Evolutionary conservation across 345 rosid genomes (phyloP), one percentile per base, ranked within the genome.

Genomic region (Ceriops zippeliana): DNA sequence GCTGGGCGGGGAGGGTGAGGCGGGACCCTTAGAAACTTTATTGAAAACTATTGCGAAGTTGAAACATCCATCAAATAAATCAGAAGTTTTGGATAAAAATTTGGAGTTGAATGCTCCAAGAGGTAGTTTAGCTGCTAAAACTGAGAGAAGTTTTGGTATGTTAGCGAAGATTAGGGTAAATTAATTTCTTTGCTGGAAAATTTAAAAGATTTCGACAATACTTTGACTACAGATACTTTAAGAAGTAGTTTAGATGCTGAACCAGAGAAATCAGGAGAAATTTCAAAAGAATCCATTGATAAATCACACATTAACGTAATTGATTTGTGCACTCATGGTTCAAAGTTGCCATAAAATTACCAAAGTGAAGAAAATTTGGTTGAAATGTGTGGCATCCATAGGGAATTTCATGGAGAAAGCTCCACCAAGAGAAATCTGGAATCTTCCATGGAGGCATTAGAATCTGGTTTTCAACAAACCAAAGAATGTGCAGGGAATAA

Each of bases 21-120:
- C 9, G 1, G 64, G 46, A 34, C 66, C 17, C 24, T 24, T 58
- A 10, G 61, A 68, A 24, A 71, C 47, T 30, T 9, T 79, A 52
- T 70, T 31, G 52, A 75, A 85, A 46, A 37, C 81, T 24, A 5
- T 32, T 46, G 75, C 70, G 52, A 79, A 64, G 58, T 67, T 69
- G 72, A 76, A 65, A 62, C 67, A 28, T 4, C 17, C 17, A 27
- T 52, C 26, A 15, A 27, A 7, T n/a, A 11, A 54, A 22, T 54
- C 58, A 17, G 27, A 67, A 54, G 17, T 21, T 13, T 31, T 54
- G 58, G 27, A 22, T 30, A 54, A 30, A 35, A 61, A 19, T 21
- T 35, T 21, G 47, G 26, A 34, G n/a, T 42, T 62, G 66, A 53
- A 27, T 34, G 10, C 34, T 17, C 16, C 54, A 7, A 15, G 61